phyloP scores from a whole-genome alignment of 768 basidiomycete genomes.

The Macrolepiota albuminosa region DNA sequence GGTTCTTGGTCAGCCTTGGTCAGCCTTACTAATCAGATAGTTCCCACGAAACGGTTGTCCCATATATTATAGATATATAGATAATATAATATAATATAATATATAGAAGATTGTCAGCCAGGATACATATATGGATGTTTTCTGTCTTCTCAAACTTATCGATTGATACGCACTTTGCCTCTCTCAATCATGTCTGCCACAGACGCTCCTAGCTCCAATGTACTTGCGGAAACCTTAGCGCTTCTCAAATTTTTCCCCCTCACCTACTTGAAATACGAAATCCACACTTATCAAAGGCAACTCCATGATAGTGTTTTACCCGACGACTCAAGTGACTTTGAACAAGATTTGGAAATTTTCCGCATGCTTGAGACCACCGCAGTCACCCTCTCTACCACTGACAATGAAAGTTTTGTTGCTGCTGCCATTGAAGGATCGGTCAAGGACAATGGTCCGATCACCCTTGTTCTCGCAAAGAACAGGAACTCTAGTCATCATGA shows the following conservation, averaged over 20 bases:
- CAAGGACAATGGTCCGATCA: not conserved
- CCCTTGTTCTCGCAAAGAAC: not conserved
- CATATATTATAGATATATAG: too few species aligned
- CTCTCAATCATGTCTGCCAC: not conserved
- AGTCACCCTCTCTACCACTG: not conserved
- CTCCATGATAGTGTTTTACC: not conserved
- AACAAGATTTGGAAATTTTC: not conserved
- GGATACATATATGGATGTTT: too few species aligned
- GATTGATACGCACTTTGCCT: not conserved
- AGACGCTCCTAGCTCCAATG: not conserved
- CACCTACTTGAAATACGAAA: too few species aligned
- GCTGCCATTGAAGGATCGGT: not conserved
- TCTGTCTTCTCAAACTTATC: too few species aligned
- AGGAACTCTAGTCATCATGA: not conserved
- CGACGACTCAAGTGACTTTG: not conserved
- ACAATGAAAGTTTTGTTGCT: not conserved
- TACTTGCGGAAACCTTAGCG: not conserved
- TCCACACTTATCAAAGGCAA: not conserved
- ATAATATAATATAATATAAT: too few species aligned
- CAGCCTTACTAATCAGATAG: too few species aligned
- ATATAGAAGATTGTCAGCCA: too few species aligned
- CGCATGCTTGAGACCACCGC: not conserved
- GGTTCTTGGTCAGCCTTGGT: too few species aligned
- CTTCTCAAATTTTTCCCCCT: not conserved
- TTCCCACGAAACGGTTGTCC: too few species aligned